A percentile compares a stretch with the other conserved stretches of the same genome.
phyloP scores from a whole-genome alignment of 352 stramenopile species.

The Phytophthora lateralis region DNA sequence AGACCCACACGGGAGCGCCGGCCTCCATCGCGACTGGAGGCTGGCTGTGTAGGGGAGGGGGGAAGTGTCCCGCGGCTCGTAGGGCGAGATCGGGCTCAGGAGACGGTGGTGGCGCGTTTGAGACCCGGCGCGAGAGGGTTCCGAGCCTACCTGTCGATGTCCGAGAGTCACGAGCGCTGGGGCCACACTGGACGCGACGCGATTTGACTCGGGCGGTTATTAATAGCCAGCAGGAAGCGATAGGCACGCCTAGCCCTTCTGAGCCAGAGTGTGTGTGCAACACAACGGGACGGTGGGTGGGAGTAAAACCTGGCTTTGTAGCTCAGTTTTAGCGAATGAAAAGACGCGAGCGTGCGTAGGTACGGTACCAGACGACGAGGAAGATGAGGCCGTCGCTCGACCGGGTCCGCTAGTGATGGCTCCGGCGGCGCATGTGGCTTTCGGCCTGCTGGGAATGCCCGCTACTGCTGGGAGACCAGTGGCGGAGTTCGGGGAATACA shows the following conservation, averaged over 20 bases:
- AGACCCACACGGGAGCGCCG: slow-evolving; percentile 77
- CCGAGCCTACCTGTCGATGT: background rate
- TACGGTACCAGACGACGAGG: slow-evolving; percentile 26
- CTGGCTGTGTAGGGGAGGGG: background rate
- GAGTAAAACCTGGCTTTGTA: background rate
- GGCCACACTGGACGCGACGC: slow-evolving; percentile 23
- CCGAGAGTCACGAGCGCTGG: background rate
- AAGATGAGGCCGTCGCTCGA: slow-evolving; percentile 7
- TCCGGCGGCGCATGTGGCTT: slow-evolving; percentile 1
- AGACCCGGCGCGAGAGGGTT: slow-evolving; percentile 18
- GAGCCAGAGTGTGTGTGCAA: slow-evolving; percentile 24
- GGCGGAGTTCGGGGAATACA: slow-evolving; percentile 13
- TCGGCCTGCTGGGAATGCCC: slow-evolving; percentile 1
- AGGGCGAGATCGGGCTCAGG: slow-evolving; percentile 8
- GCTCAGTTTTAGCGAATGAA: slow-evolving; percentile 2
- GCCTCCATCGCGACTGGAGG: slow-evolving; percentile 58
- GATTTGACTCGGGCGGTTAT: slow-evolving; percentile 31
- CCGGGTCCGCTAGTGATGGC: slow-evolving; percentile 16
- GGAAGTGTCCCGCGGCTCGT: background rate
- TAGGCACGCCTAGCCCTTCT: slow-evolving; percentile 28
- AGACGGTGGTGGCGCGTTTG: slow-evolving; percentile 13
- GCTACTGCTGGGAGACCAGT: slow-evolving; percentile 8
- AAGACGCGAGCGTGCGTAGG: slow-evolving; percentile 8
- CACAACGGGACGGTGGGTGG: slow-evolving; percentile 18
- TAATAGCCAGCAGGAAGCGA: slow-evolving; percentile 29